These are phyloP conservation scores for Saposhnikovia divaricata DNA, from an alignment of 129 eudicot species.

Conservation along the genomic window DNA sequence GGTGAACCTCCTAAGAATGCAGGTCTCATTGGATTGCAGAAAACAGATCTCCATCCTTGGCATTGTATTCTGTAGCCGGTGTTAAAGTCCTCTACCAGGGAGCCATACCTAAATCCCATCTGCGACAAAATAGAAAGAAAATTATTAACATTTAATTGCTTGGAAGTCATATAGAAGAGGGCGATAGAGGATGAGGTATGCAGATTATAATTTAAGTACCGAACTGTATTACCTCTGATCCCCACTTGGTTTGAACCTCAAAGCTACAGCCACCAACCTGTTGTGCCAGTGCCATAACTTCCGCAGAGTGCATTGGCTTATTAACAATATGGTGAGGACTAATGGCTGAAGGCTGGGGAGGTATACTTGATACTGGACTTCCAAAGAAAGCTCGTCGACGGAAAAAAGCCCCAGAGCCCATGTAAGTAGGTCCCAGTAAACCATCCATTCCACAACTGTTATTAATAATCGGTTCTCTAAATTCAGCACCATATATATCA, in stretches of 20 bases:
- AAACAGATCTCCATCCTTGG: too few relatives aligned
- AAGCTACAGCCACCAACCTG: conserved; percentile 34
- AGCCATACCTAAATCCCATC: too few relatives aligned
- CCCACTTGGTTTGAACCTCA: conserved; percentile 38
- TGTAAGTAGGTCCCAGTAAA: conserved; percentile 34
- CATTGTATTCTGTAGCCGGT: too few relatives aligned
- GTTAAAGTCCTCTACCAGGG: too few relatives aligned
- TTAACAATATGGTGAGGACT: not conserved
- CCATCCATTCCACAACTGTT: conserved; percentile 58
- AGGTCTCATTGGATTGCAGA: too few relatives aligned
- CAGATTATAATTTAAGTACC: too few relatives aligned
- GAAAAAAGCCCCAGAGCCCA: conserved; percentile 64
- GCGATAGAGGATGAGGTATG: too few relatives aligned
- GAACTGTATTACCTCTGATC: conserved; percentile 25
- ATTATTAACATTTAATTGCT: too few relatives aligned
- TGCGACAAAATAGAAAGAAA: too few relatives aligned
- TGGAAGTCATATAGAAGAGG: too few relatives aligned
- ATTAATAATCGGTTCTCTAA: conserved; percentile 22
- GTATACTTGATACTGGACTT: conserved; percentile 15
- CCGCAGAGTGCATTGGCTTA: not conserved
- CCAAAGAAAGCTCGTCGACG: conserved; percentile 38
- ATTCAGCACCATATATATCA: conserved; percentile 50
- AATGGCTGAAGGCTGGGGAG: conserved; percentile 14
- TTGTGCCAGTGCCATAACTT: conserved; percentile 29
- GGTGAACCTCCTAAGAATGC: too few relatives aligned